Percentiles rank a stretch among this genome's conserved stretches.
Evolutionary conservation across 1,284 basidiomycete species (phyloP).

Genomic region (Mycosarcoma maydis): DNA sequence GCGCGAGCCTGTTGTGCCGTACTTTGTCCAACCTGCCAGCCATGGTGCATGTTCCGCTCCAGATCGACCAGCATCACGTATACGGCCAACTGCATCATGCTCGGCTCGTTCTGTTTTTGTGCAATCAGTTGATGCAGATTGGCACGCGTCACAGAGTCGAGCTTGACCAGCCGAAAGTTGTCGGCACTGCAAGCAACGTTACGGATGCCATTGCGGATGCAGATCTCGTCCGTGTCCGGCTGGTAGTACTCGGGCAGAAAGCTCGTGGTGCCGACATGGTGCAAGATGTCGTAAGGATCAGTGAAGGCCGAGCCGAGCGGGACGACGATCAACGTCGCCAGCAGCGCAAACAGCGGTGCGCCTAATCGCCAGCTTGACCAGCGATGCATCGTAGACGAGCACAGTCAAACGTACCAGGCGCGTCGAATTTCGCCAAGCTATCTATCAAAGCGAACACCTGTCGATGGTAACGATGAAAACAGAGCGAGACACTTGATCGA

Average conservation of each 20-base stretch:
- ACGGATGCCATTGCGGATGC: slow-evolving; percentile 14
- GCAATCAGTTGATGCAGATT: background rate
- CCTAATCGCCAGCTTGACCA: too few species aligned
- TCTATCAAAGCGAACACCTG: too few species aligned
- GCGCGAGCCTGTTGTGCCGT: too few species aligned
- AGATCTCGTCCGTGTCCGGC: slow-evolving; percentile 17
- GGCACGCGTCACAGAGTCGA: background rate
- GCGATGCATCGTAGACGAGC: too few species aligned
- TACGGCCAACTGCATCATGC: background rate
- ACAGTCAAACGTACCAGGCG: too few species aligned
- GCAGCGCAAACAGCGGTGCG: too few species aligned
- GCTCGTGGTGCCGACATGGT: too few species aligned
- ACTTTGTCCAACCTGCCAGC: background rate
- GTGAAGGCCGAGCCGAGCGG: background rate
- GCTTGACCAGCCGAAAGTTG: background rate
- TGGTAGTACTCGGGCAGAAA: slow-evolving; percentile 11
- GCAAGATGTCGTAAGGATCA: too few species aligned
- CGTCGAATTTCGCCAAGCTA: too few species aligned
- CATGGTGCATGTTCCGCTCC: background rate
- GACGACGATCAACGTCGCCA: too few species aligned
- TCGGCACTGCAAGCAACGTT: slow-evolving; percentile 3
- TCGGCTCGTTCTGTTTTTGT: background rate
- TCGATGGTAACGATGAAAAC: too few species aligned
- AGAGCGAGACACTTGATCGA: too few species aligned
- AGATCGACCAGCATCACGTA: slow-evolving; percentile 1